phyloP scores from a whole-genome alignment of 371 early-diverging fungal genomes.

The Mucor plumbeus region DNA sequence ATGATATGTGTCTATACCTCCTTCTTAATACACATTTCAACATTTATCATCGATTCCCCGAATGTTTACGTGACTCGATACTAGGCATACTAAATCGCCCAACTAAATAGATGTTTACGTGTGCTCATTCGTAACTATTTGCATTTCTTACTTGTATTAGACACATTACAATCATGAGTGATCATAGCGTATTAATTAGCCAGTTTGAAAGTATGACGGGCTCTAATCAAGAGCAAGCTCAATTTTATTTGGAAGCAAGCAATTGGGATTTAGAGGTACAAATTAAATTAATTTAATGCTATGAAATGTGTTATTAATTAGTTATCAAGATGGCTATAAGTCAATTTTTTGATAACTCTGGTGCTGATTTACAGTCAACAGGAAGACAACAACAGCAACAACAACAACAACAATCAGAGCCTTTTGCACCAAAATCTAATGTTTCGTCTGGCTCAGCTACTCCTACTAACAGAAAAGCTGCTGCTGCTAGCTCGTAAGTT shows the following conservation, averaged over 20 bases:
- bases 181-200: slow-evolving; percentile 62
- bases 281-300: background rate
- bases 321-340: slow-evolving; percentile 28
- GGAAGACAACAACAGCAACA: background rate
- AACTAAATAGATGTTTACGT: slow-evolving; percentile 6
- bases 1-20: too few relatives aligned
- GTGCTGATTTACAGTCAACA: background rate
- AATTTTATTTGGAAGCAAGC: slow-evolving; percentile 75
- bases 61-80: background rate
- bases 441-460: slow-evolving; percentile 15
- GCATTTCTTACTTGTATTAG: slow-evolving; percentile 8
- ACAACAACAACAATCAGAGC: background rate
- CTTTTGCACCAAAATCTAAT: slow-evolving; percentile 7
- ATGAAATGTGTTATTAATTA: background rate
- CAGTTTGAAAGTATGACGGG: slow-evolving; percentile 67
- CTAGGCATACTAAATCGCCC: slow-evolving; percentile 4
- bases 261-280: slow-evolving; percentile 78
- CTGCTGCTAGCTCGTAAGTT: slow-evolving; percentile 18
- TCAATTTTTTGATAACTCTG: slow-evolving; percentile 34
- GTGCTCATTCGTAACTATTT: background rate
- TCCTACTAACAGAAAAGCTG: slow-evolving; percentile 15
- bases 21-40: too few relatives aligned
- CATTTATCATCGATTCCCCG: too few relatives aligned
- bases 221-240: slow-evolving; percentile 63
- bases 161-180: slow-evolving; percentile 44